Base-by-base conservation (phyloP, 768 basidiomycete genomes). In the Termitomyces sp. region DNA sequence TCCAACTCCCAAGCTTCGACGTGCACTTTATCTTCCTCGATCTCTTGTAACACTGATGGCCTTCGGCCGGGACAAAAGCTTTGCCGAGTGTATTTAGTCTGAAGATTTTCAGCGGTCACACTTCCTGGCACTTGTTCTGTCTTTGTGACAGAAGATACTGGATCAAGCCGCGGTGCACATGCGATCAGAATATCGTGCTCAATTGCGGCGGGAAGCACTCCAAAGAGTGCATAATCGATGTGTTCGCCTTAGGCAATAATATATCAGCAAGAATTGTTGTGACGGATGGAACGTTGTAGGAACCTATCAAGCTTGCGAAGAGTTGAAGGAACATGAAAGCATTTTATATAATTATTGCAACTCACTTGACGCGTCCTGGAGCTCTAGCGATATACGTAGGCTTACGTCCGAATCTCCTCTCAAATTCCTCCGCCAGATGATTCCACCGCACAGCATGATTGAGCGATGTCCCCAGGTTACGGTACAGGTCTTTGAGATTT, bases 101-200 rank as follows among this genome's bases (percentile, higher is more conserved):
- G 76, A 24, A 87, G 60, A 65, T 90, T 91, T 62, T 87, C 81
- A 0, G 82, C 86, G 49, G 82, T 67, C 12, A 90, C 87, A 44
- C 76, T 76, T 37, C 87, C 86, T 2, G 81, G 77, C 0, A 69
- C 47, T 56, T 75, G 67, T 8, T 75, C 68, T 24, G 61, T 67
- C 20, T 65, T 67, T 34, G 59, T 64, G n/a, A 59, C 57, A 22
- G 62, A 49, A 45, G 55, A 66, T 11, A 65, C 57, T 42, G 31
- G 61, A 30, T 58, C 69, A 39, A 69, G 65, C 30, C 77, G 78
- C n/a, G 79, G 79, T 34, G 80, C 84, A 71, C 82, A 86, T 0
- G 92, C 91, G 57, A 94, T 87, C 54, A 94, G 76, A 63, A 93
- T 87, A 69, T 93, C 93, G 54, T 83, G 83, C 63, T 93, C 92